Evolutionary conservation across 495 filamentous ascomycete genomes (phyloP).

Genomic region (Xylaria grammica): DNA sequence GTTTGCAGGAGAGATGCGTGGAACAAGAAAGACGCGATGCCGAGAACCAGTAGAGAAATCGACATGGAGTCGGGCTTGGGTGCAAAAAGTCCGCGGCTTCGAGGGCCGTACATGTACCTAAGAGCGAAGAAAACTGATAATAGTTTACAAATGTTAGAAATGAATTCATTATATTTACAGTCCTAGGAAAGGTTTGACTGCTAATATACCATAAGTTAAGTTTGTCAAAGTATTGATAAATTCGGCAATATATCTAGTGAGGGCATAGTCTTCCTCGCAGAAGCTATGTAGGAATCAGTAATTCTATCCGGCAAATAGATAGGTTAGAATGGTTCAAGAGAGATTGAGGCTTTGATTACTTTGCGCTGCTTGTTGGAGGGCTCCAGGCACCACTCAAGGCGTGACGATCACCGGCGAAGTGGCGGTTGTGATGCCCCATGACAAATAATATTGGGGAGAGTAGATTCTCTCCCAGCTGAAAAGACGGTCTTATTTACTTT

Average conservation of each 20-base stretch:
- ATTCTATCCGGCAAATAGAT: neutral
- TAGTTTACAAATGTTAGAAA: neutral
- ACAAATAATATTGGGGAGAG: neutral
- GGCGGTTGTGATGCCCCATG: slow-evolving; percentile 24
- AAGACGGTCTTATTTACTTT: neutral
- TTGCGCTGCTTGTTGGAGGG: slow-evolving; percentile 38
- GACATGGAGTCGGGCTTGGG: slow-evolving; percentile 34
- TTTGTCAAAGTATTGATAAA: slow-evolving; percentile 64
- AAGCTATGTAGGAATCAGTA: slow-evolving; percentile 4
- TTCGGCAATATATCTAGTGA: slow-evolving; percentile 60
- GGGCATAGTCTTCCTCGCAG: slow-evolving; percentile 53
- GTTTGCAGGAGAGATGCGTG: slow-evolving; percentile 60
- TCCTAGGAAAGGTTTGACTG: neutral
- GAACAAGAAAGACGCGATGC: slow-evolving; percentile 57
- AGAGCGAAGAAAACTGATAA: slow-evolving; percentile 36
- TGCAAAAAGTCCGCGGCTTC: slow-evolving; percentile 1
- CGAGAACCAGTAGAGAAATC: slow-evolving; percentile 55
- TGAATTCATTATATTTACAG: neutral
- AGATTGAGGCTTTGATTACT: slow-evolving; percentile 26
- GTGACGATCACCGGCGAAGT: slow-evolving; percentile 20
- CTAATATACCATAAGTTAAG: slow-evolving; percentile 50
- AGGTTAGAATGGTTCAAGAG: neutral
- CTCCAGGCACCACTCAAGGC: slow-evolving; percentile 33
- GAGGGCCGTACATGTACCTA: slow-evolving; percentile 19
- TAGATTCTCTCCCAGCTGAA: neutral